Percentiles rank a stretch among this genome's conserved stretches.
Evolutionary conservation across 2,329 filamentous ascomycete genomes (phyloP).

Genomic region (Immersiporthe knoxdaviesiana): DNA sequence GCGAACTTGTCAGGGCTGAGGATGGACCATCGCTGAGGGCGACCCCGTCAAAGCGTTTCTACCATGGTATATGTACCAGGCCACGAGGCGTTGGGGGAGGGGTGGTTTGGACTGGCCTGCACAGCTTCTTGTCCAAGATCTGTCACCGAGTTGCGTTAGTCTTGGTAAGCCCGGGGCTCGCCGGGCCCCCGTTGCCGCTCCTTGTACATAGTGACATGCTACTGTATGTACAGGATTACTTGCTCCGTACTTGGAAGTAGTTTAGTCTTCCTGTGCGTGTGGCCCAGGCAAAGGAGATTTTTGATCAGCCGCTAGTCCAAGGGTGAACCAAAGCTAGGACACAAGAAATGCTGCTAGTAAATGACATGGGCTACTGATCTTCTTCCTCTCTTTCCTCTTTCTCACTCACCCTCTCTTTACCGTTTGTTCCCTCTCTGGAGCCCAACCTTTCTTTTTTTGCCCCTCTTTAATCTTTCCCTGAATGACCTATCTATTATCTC

Average conservation of each 20-base stretch:
- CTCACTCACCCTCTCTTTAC: no score
- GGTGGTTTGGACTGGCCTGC: no score
- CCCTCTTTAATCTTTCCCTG: not conserved
- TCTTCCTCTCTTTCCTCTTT: not conserved
- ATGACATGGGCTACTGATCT: not conserved
- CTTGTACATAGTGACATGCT: no score
- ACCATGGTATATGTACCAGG: no score
- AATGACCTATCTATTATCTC: no score
- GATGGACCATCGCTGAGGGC: not conserved
- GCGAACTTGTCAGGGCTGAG: not conserved
- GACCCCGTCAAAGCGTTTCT: not conserved
- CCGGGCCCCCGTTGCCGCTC: not conserved
- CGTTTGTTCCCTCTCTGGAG: not conserved
- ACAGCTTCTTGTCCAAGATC: not conserved
- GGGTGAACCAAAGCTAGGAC: not conserved
- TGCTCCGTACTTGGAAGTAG: no score
- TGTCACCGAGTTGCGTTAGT: not conserved
- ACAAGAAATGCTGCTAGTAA: not conserved
- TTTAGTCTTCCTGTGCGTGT: not conserved
- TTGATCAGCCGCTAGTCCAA: constrained; percentile 1
- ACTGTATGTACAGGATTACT: no score
- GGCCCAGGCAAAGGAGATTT: not conserved
- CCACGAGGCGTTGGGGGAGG: not conserved
- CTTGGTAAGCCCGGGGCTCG: not conserved
- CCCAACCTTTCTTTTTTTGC: not conserved